Evolutionary conservation across 2,329 filamentous ascomycete species (phyloP).

Genomic region (Sporothrix curviconia): DNA sequence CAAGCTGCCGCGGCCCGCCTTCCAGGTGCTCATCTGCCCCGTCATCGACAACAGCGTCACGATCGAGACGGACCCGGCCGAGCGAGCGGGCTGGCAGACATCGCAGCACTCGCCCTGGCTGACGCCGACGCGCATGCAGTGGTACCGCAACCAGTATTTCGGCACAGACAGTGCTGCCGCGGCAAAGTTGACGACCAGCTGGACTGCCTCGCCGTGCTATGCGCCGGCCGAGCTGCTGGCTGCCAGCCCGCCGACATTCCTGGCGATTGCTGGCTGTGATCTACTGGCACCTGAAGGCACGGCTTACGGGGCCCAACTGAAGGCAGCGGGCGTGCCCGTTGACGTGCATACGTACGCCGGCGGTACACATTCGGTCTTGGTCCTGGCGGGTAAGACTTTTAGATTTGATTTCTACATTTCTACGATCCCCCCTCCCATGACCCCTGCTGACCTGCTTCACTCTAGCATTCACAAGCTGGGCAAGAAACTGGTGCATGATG

Average conservation of each 20-base stretch:
- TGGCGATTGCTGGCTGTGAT: constrained; percentile 51
- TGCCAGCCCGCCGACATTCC: constrained; percentile 40
- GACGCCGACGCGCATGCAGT: constrained; percentile 48
- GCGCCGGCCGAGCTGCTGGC: constrained; percentile 47
- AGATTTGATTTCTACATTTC: too few species aligned
- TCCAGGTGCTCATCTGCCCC: constrained; percentile 51
- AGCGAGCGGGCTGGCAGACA: constrained; percentile 34
- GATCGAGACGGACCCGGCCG: constrained; percentile 27
- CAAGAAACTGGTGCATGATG: constrained; percentile 14
- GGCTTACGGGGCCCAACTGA: constrained; percentile 43
- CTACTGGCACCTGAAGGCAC: constrained; percentile 50
- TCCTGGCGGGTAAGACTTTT: constrained; percentile 12
- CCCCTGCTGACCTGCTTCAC: too few species aligned
- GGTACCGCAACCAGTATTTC: constrained; percentile 54
- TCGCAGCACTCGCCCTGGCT: constrained; percentile 35
- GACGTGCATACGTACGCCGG: constrained; percentile 31
- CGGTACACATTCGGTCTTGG: constrained; percentile 16
- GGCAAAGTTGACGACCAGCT: constrained; percentile 42
- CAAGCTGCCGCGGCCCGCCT: constrained; percentile 16
- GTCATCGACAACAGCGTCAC: constrained; percentile 52
- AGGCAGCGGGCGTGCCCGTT: constrained; percentile 38
- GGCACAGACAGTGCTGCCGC: constrained; percentile 36
- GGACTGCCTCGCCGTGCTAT: constrained; percentile 16
- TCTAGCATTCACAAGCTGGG: constrained; percentile 10
- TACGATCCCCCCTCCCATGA: too few species aligned